A percentile compares a stretch with the other conserved stretches of the same genome.
phyloP scores from a whole-genome alignment of 164 flowering plant genomes.

The Sextonia rubra region DNA sequence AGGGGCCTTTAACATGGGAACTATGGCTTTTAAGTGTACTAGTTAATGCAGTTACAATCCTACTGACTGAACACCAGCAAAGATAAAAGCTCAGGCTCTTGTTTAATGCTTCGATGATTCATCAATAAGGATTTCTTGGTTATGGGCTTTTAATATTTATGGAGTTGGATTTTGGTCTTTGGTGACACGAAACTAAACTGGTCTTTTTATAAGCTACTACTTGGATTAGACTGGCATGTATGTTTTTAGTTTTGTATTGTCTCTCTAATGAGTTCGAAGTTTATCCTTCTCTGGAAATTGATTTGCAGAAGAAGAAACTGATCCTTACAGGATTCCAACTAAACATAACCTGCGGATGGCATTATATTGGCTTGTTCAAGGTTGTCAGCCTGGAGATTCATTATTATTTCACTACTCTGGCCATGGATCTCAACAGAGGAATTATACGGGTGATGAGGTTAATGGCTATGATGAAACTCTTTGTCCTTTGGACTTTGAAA shows the following conservation, averaged over 20 bases:
- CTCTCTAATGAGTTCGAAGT: neutral
- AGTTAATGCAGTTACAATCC: no score
- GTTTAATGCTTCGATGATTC: no score
- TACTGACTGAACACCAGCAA: no score
- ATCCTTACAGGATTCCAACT: conserved; percentile 52
- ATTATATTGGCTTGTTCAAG: conserved; percentile 64
- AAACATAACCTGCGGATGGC: conserved; percentile 62
- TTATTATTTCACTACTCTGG: conserved; percentile 68
- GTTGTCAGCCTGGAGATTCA: conserved; percentile 68
- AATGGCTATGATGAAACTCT: conserved; percentile 76
- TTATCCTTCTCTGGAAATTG: neutral
- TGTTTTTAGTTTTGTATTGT: neutral
- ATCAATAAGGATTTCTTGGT: no score
- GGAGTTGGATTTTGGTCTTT: neutral
- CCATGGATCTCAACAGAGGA: conserved; percentile 56
- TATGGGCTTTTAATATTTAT: no score
- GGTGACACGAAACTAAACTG: neutral
- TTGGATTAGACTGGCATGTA: neutral
- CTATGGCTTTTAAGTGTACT: no score
- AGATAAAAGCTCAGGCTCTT: no score
- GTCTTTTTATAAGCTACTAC: neutral
- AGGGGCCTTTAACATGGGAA: no score
- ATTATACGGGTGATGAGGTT: conserved; percentile 52
- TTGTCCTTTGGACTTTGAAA: conserved; percentile 62
- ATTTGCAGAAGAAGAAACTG: conserved; percentile 53